These are phyloP conservation scores for Cadophora sp. DNA, from an alignment of 2,329 filamentous ascomycete genomes.

Conservation along the genomic window DNA sequence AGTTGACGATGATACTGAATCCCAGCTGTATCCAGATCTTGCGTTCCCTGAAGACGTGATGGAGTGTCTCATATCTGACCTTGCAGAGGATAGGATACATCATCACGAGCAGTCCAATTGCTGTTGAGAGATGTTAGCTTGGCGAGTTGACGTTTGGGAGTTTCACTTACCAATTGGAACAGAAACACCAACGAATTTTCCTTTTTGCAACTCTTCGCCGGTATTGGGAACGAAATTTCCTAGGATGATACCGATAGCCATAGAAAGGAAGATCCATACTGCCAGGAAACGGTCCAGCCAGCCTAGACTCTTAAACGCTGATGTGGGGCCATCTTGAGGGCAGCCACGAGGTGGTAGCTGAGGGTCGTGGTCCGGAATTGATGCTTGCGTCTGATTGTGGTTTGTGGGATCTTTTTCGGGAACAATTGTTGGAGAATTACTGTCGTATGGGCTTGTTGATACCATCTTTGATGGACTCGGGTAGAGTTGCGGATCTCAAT, in stretches of 20 bases:
- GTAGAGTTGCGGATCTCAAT: neutral
- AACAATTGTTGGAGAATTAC: neutral
- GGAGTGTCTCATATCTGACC: slow-evolving; percentile 78
- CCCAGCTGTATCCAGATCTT: slow-evolving; percentile 79
- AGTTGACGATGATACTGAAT: slow-evolving; percentile 80
- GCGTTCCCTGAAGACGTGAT: slow-evolving; percentile 65
- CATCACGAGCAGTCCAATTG: slow-evolving; percentile 84
- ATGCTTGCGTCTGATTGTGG: neutral
- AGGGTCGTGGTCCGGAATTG: neutral
- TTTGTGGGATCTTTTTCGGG: neutral
- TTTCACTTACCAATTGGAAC: slow-evolving; percentile 61
- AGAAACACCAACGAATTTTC: slow-evolving; percentile 67
- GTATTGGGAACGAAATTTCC: slow-evolving; percentile 66
- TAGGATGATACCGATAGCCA: slow-evolving; percentile 67
- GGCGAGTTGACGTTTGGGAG: neutral
- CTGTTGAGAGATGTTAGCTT: slow-evolving; percentile 48
- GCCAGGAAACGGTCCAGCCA: slow-evolving; percentile 58
- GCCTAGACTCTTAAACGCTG: slow-evolving; percentile 47
- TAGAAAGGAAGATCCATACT: slow-evolving; percentile 70
- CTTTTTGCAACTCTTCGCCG: slow-evolving; percentile 62
- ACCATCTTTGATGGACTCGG: neutral
- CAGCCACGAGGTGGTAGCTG: neutral
- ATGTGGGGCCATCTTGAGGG: slow-evolving; percentile 14
- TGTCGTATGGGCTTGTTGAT: neutral
- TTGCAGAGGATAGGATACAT: slow-evolving; percentile 95